These are phyloP conservation scores for Blastobotrys raffinosifermentans DNA, from an alignment of 1,139 yeast genomes.

Conservation along the genomic window DNA sequence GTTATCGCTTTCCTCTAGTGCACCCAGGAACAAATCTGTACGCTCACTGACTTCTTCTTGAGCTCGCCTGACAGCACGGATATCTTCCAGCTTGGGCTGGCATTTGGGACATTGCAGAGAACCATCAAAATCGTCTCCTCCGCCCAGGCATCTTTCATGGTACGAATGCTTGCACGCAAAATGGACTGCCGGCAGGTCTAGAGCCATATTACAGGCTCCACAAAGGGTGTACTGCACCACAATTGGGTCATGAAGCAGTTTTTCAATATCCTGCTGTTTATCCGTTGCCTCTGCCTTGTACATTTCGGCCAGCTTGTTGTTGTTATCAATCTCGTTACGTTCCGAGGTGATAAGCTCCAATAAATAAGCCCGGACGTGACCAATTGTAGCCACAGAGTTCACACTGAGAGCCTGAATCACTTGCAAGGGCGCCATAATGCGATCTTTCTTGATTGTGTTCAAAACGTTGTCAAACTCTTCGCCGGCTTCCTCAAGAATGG, in stretches of 20 bases:
- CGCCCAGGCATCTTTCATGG: slow-evolving; percentile 69
- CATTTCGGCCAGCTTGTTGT: slow-evolving; percentile 57
- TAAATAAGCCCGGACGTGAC: slow-evolving; percentile 64
- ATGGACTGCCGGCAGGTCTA: slow-evolving; percentile 78
- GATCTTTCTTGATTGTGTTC: slow-evolving; percentile 46
- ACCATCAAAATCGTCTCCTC: slow-evolving; percentile 21
- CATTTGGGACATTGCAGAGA: slow-evolving; percentile 64
- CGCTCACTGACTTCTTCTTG: slow-evolving; percentile 61
- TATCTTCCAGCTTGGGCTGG: slow-evolving; percentile 58
- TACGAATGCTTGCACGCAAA: slow-evolving; percentile 85
- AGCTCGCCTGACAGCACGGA: slow-evolving; percentile 50
- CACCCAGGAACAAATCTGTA: slow-evolving; percentile 54
- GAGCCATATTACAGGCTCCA: slow-evolving; percentile 57
- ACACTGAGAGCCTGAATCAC: slow-evolving; percentile 62
- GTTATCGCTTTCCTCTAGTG: slow-evolving; percentile 55
- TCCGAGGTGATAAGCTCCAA: slow-evolving; percentile 57
- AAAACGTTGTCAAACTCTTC: slow-evolving; percentile 48
- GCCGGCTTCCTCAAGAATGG: slow-evolving; percentile 49
- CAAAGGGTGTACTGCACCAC: slow-evolving; percentile 68
- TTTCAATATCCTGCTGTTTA: slow-evolving; percentile 49
- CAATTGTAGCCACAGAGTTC: slow-evolving; percentile 64
- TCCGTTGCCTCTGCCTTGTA: slow-evolving; percentile 63
- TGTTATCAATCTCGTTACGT: slow-evolving; percentile 61
- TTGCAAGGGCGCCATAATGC: slow-evolving; percentile 68
- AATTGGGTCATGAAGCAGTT: slow-evolving; percentile 49